These are phyloP conservation scores for Teratosphaeria gauchensis DNA, from an alignment of 2,329 filamentous ascomycete genomes.

Conservation along the genomic window DNA sequence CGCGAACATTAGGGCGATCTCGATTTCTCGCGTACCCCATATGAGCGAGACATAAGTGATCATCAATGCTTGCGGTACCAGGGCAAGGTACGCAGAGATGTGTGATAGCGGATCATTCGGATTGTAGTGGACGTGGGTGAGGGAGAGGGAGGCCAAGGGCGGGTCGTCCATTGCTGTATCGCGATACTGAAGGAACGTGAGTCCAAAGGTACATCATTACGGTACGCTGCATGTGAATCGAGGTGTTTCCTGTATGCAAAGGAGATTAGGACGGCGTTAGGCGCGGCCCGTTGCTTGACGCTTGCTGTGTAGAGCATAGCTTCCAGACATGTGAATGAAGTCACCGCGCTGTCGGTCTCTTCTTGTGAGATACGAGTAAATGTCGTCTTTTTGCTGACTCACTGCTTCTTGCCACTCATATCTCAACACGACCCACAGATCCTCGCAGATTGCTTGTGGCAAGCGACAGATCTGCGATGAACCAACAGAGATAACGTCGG, in stretches of 20 bases:
- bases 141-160: constrained; percentile 75
- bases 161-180: constrained; percentile 33
- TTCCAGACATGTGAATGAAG: background rate
- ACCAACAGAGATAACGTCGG: constrained; percentile 13
- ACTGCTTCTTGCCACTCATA: background rate
- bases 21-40: constrained; percentile 82
- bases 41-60: constrained; percentile 83
- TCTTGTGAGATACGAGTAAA: background rate
- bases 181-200: background rate
- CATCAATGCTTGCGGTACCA: constrained; percentile 84
- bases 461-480: background rate
- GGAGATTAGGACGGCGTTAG: background rate
- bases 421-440: background rate
- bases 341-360: background rate
- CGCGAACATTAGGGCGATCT: constrained; percentile 79
- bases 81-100: constrained; percentile 84
- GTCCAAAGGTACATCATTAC: background rate
- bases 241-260: background rate
- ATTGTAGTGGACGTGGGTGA: constrained; percentile 97
- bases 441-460: background rate
- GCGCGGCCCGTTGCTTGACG: background rate
- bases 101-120: constrained; percentile 76
- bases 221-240: background rate
- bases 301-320: background rate
- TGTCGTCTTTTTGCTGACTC: background rate